Conservation (phyloP, 768 basidiomycete genomes). For the Galerina sulciceps region DNA sequence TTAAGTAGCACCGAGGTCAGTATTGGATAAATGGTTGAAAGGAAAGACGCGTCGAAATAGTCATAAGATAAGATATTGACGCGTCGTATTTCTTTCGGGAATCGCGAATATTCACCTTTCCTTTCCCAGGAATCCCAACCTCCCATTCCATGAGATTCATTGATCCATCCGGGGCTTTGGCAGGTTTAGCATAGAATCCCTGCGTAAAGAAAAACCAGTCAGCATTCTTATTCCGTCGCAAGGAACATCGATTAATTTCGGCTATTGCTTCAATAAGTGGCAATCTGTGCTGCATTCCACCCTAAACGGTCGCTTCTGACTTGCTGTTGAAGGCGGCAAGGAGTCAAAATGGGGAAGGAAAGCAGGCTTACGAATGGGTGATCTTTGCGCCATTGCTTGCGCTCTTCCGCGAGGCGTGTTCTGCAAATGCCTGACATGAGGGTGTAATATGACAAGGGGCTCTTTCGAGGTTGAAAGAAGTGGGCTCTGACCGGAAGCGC, state of each 20-base stretch:
- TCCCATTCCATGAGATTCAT: conserved; percentile 99
- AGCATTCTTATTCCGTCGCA: neutral
- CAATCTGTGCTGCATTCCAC: neutral
- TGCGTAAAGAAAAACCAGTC: conserved; percentile 32
- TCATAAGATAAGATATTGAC: conserved; percentile 2
- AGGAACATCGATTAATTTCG: neutral
- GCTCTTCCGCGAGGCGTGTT: conserved; percentile 91
- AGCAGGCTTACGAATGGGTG: conserved; percentile 88
- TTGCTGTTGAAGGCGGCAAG: neutral
- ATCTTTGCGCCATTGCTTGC: conserved; percentile 99
- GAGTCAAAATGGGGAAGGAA: neutral
- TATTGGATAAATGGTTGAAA: neutral
- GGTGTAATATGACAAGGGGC: neutral
- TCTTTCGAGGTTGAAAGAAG: neutral
- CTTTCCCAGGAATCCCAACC: conserved; percentile 96
- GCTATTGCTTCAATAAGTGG: neutral
- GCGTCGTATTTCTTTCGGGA: conserved; percentile 14
- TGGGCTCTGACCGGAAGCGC: neutral
- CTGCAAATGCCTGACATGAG: conserved; percentile 93
- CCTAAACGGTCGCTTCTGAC: neutral
- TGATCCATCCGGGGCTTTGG: conserved; percentile 88
- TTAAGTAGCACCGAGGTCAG: conserved; percentile 8
- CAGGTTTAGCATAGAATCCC: conserved; percentile 97
- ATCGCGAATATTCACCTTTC: conserved; percentile 59
- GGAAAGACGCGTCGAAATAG: conserved; percentile 18